Evolutionary conservation across 163 green algal genomes (phyloP), one percentile per base, ranked within the genome.

Genomic region (Chlamydomonas reinhardtii): DNA sequence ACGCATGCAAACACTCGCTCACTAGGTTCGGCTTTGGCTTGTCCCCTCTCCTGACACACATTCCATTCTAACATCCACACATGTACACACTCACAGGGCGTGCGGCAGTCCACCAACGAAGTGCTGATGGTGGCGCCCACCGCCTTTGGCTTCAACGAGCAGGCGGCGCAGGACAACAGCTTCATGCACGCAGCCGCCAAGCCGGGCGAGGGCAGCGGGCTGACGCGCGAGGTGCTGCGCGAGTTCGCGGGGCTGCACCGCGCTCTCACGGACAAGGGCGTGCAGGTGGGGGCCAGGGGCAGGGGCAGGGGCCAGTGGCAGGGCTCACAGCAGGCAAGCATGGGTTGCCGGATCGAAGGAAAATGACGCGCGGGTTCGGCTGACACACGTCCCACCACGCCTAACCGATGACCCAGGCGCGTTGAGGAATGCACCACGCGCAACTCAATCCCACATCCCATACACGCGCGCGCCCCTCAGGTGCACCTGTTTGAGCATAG

Each of bases 61-160:
- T 65, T 4, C 1, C 0, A n/a, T n/a, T n/a, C n/a, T n/a, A n/a
- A n/a, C n/a, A n/a, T 0, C 2, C 66, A 1, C 64, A 34, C 77
- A 35, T 17, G 6, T 14, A 56, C 48, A 56, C 48, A 35, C 22
- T 24, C 37, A 17, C 37, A 83, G 54, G 77, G 77, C 39, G 82
- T 91, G 25, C 73, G 72, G 0, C 93, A 96, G 89, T 92, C 73
- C 88, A 94, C 90, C 71, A 95, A 95, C 71, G 83, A 94, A 83
- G 94, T 98, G 61, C 89, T 99, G 17, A 99, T 99, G 97, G 95
- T 99, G 61, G 92, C 97, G 2, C 97, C 97, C 66, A 99, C 96
- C 34, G 96, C 96, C 8, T 99, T 99, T 94, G 94, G 92, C 34
- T 99, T 97, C 94, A 99, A 99, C 91, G 93, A 95, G 76, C 92